Percentiles rank a stretch among this genome's conserved stretches.
Conservation (phyloP, 495 filamentous ascomycete species). For the Hamigera avellanea region DNA sequence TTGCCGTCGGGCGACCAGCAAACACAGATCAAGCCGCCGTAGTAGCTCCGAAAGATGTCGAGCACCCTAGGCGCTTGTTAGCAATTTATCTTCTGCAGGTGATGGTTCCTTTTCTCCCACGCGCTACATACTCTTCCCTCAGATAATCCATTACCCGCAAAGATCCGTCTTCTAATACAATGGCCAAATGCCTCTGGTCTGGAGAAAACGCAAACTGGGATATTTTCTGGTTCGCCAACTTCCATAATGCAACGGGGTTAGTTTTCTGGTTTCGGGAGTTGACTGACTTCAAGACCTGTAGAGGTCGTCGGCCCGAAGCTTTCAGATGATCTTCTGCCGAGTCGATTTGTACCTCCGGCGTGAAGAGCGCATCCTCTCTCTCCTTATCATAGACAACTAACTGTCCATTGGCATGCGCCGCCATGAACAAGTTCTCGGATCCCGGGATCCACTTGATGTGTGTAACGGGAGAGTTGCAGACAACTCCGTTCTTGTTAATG, state of each 20-base stretch:
- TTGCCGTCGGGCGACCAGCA: slow-evolving; percentile 97
- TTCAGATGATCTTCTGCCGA: slow-evolving; percentile 29
- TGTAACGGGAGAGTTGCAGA: slow-evolving; percentile 73
- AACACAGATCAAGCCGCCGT: slow-evolving; percentile 82
- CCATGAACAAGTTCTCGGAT: slow-evolving; percentile 88
- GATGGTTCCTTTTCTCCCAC: neutral
- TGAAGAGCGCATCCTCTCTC: slow-evolving; percentile 81
- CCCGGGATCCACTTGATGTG: slow-evolving; percentile 88
- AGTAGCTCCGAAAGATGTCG: slow-evolving; percentile 81
- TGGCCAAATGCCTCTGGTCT: slow-evolving; percentile 73
- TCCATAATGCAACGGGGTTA: slow-evolving; percentile 88
- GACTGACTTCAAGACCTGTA: slow-evolving; percentile 73
- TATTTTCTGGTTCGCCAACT: slow-evolving; percentile 75
- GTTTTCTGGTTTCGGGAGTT: slow-evolving; percentile 85
- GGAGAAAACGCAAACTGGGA: slow-evolving; percentile 86
- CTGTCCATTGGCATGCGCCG: slow-evolving; percentile 87
- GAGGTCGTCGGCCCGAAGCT: slow-evolving; percentile 29
- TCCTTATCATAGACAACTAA: slow-evolving; percentile 97
- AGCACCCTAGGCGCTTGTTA: slow-evolving; percentile 46
- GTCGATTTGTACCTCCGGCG: slow-evolving; percentile 37
- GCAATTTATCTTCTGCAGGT: neutral
- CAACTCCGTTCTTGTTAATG: slow-evolving; percentile 91
- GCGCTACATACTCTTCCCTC: slow-evolving; percentile 62
- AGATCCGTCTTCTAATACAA: slow-evolving; percentile 85
- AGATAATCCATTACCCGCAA: slow-evolving; percentile 85